Conservation (phyloP, 2,329 filamentous ascomycete species). For the Conoideocrella luteorostrata region DNA sequence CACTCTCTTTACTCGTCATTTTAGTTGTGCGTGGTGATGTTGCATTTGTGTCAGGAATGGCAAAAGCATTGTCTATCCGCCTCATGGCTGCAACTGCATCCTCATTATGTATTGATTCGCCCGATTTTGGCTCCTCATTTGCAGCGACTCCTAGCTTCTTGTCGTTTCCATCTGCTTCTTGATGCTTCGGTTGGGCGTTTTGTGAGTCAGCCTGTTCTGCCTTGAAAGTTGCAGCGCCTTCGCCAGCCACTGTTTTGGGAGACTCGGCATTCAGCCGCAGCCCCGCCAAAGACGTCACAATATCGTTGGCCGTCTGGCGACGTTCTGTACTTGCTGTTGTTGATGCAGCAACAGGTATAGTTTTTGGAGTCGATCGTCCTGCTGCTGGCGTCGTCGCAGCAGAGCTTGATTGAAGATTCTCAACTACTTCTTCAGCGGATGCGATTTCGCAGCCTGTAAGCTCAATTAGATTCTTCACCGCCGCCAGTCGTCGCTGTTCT, state of each 20-base stretch:
- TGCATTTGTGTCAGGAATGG: neutral
- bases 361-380: conserved; percentile 1
- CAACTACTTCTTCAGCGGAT: conserved; percentile 52
- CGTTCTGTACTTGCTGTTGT: neutral
- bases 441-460: conserved; percentile 67
- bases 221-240: neutral
- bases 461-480: conserved; percentile 64
- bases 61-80: neutral
- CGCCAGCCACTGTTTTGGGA: conserved; percentile 13
- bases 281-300: conserved; percentile 25
- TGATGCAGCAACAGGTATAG: neutral
- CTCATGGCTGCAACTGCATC: no score
- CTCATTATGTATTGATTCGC: neutral
- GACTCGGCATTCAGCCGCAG: conserved; percentile 23
- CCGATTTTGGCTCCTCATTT: neutral
- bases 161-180: conserved; percentile 11
- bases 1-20: neutral
- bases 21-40: neutral
- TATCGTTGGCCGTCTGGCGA: conserved; percentile 10
- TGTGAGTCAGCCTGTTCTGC: conserved; percentile 11
- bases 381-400: conserved; percentile 3
- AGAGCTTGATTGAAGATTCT: conserved; percentile 16
- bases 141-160: neutral
- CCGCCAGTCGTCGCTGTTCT: conserved; percentile 60
- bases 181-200: conserved; percentile 9